Base-by-base conservation (phyloP, 257 asterid genomes). In the Penstemon davidsonii region DNA sequence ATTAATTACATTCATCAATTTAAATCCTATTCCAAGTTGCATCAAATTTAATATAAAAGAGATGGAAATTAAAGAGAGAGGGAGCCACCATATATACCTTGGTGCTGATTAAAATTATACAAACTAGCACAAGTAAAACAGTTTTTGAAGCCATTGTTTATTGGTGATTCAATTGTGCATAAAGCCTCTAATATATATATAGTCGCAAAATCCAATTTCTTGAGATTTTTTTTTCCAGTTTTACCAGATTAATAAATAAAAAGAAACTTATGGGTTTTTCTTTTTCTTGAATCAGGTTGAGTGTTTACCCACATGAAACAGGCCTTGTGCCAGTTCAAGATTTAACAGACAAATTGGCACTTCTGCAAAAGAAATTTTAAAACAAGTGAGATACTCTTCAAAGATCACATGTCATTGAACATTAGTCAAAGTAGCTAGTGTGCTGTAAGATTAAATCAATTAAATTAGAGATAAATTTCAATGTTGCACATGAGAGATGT, bases 141-240 rank as follows among this genome's bases (percentile, higher is more conserved):
- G 55, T 47, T 67, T 81, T 82, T 47, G 75, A 73, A 70, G 77
- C 81, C 89, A 83, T 83, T 59, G 66, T 42, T 1, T 12, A 25
- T 3, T 11, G 33, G 13, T 64, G 56, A 15, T 64, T 36, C 15
- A 59, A 61, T 25, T 25, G 39, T 44, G 2, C 1, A 3, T 41
- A 2, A 8, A 12, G 58, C 10, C 18, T 70, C 60, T 46, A 67
- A 71, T 50, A 45, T 41, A n/a, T 55, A 72, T 49, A 72, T 55
- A 66, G 18, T 50, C 7, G 42, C 10, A n/a, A 15, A n/a, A 0
- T 43, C 40, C 45, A 43, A 56, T 6, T 59, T 15, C 18, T 15
- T 15, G 18, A 15, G 18, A 15, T 15, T 15, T 15, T 15, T 15
- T 15, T 15, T 15, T n/a, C 60, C 49, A 39, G 38, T 44, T 25